Conservation (phyloP, 1,284 basidiomycete genomes). For the Sanghuangporus weigelae region DNA sequence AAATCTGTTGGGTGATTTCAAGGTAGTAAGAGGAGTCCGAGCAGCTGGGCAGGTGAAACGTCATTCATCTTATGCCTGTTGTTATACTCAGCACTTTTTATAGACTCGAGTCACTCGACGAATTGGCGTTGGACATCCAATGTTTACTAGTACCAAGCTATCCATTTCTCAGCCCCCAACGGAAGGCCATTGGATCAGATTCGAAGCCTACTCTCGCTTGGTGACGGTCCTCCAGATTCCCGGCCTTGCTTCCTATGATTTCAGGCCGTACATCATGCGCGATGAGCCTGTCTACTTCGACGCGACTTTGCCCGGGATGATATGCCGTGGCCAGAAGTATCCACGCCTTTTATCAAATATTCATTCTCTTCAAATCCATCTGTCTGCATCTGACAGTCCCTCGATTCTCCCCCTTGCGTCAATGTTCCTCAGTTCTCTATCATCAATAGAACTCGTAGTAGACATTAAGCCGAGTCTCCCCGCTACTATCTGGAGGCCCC, state of each 20-base stretch:
- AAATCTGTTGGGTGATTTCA: neutral
- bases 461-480: neutral
- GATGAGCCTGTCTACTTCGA: neutral
- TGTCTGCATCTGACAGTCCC: neutral
- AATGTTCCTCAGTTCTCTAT: neutral
- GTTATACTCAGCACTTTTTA: neutral
- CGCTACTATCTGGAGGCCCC: neutral
- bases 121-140: no score
- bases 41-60: neutral
- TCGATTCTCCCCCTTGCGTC: neutral
- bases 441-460: neutral
- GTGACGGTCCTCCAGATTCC: neutral
- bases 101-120: no score
- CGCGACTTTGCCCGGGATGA: neutral
- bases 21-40: neutral
- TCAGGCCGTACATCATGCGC: neutral
- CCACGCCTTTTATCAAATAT: neutral
- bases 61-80: neutral
- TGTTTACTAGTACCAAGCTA: neutral
- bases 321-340: neutral
- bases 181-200: neutral
- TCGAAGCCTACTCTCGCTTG: neutral
- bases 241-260: neutral
- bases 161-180: neutral
- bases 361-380: neutral